Base-by-base conservation (phyloP, 495 filamentous ascomycete genomes). In the Aspergillus ostianus region DNA sequence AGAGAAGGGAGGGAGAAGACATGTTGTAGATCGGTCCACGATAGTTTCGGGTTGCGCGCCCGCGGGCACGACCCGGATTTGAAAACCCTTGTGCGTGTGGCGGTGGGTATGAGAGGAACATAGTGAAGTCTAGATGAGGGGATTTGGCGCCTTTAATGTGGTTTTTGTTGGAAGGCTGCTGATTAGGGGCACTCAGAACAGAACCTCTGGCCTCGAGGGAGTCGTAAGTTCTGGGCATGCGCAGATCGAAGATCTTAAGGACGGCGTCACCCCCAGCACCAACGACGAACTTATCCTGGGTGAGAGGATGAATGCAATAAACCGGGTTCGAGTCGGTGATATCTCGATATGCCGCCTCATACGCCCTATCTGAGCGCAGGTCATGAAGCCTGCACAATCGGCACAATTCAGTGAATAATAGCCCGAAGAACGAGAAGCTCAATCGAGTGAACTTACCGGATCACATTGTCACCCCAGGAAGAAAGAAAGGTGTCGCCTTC, bases 191-290 rank as follows among this genome's bases (percentile, higher is more conserved):
- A 56, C 9, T 20, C 46, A 58, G 20, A 49, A 60, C 30, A 18
- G 36, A 41, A 41, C 36, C 54, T 44, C 51, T 66, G 27, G 75
- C 62, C 19, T 77, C 65, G 32, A 70, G 73, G 53, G 77, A 73
- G 56, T 59, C 71, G 68, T 81, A 83, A 6, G 70, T 73, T 8
- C 77, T 82, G 10, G 70, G 67, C 73, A 85, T 77, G 44, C 87
- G 83, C 36, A 90, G 67, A 64, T 90, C 85, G 59, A 88, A 90
- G 2, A 88, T 66, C 62, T 89, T 89, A 9, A 90, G 67, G 17
- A 87, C 64, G 47, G 78, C 80, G 63, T 87, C 80, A 10, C 77
- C 77, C 10, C 78, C 77, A 1, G 77, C 77, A 18, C 86, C 87
- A 18, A 80, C 82, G 15, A 88, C 59, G 60, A 90, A 81, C 6